Percentiles rank a stretch among this genome's conserved stretches.
Conservation (phyloP, 257 asterid genomes). For the Primulina huaijiensis region DNA sequence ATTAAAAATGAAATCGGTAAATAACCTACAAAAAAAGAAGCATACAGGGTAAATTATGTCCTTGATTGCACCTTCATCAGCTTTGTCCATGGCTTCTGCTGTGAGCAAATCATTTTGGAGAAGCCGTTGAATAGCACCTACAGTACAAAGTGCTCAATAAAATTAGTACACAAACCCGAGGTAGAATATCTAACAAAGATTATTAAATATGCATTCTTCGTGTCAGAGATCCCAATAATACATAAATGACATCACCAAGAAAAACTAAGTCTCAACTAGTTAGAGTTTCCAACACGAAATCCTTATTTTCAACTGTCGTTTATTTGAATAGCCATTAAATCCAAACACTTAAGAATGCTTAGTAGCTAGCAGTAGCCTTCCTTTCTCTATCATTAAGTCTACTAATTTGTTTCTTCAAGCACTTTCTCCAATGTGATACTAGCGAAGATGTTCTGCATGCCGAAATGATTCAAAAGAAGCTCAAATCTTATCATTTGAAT, state of each 20-base stretch:
- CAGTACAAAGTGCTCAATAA: constrained; percentile 21
- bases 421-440: background rate
- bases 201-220: background rate
- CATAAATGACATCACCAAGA: background rate
- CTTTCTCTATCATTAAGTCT: background rate
- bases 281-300: background rate
- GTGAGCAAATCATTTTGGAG: constrained; percentile 72
- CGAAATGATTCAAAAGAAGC: background rate
- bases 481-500: background rate
- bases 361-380: background rate
- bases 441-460: background rate
- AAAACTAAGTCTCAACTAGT: background rate
- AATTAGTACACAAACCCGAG: background rate
- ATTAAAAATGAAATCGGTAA: constrained; percentile 8
- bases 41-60: constrained; percentile 79
- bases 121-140: constrained; percentile 93
- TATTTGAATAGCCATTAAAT: background rate
- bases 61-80: constrained; percentile 67
- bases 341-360: background rate
- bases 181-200: constrained; percentile 12
- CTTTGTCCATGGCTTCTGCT: constrained; percentile 66
- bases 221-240: constrained; percentile 7
- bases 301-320: too few relatives aligned
- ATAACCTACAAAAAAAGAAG: constrained; percentile 8
- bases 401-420: background rate